Base-by-base conservation (phyloP, 1,284 basidiomycete genomes). In the Takashimella koratensis region DNA sequence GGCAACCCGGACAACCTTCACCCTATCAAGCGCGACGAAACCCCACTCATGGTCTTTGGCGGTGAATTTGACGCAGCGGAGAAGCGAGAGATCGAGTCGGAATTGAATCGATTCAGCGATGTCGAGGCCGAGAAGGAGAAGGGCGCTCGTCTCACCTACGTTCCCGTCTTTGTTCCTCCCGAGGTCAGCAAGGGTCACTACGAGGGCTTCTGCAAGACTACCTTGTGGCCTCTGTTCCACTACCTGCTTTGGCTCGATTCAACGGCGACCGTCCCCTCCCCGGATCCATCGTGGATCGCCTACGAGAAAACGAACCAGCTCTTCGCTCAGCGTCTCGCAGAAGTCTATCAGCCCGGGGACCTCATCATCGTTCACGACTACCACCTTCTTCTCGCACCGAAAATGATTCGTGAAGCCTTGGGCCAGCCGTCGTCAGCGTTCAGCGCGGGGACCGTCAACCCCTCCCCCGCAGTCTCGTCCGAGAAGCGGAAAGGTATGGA, bases 221-320 rank as follows among this genome's bases (percentile, higher is more conserved):
- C 87, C 36, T 84, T 99, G 48, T 99, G 95, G 95, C 96, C 95
- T 0, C 80, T 98, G 24, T 96, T 98, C 83, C 96, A 98, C 79
- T 98, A 98, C 74, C 83, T 98, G 54, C 86, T 97, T 52, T 97
- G 93, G 93, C 91, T 96, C 74, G 94, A 96, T 71, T 91, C 78
- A 39, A 77, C 76, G 42, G 71, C 75, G 57, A 69, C 78, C 45
- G 68, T 80, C 53, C 73, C 76, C 40, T 71, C 76, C 44, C 77
- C 79, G n/a, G 94, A 98, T 52, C 79, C 78, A 4, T 83, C 90
- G 66, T 98, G 93, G 81, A 82, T 86, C 16, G 84, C 86, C 42
- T 97, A 96, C 77, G 82, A 86, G 62, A 80, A 84, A 51, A 91
- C 89, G 52, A 98, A 98, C 76, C 81, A 85, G 49, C 86, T 85